Percentiles rank a stretch among this genome's conserved stretches.
These are phyloP conservation scores for Echium plantagineum DNA, from an alignment of 257 asterid species.

Conservation along the genomic window DNA sequence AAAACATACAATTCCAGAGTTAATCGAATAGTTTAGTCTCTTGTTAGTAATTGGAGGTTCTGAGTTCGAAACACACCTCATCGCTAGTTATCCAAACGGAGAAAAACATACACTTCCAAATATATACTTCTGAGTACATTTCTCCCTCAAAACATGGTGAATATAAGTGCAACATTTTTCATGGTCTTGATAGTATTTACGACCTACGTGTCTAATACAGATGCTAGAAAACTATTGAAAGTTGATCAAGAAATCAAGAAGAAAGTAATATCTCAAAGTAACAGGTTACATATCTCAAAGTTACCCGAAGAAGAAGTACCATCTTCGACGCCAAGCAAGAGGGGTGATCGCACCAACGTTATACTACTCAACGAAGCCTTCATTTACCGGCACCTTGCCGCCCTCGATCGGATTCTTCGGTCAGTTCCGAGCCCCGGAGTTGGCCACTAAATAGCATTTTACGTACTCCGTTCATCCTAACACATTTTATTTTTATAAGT, in stretches of 20 bases:
- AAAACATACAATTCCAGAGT: too few relatives aligned
- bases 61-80: too few relatives aligned
- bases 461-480: too few relatives aligned
- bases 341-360: not conserved
- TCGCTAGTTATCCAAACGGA: too few relatives aligned
- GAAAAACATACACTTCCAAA: too few relatives aligned
- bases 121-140: too few relatives aligned
- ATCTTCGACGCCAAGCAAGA: not conserved
- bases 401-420: conserved; percentile 5
- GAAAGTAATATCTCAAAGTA: not conserved
- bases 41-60: too few relatives aligned
- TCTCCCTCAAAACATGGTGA: too few relatives aligned
- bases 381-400: not conserved
- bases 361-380: not conserved
- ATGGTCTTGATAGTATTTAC: not conserved
- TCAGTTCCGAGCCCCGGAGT: conserved; percentile 5
- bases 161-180: not conserved
- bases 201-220: not conserved
- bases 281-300: not conserved
- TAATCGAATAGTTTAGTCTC: too few relatives aligned
- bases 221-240: not conserved
- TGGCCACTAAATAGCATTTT: not conserved
- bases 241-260: too few relatives aligned
- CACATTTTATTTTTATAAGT: too few relatives aligned
- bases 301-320: not conserved